Evolutionary conservation across 495 filamentous ascomycete species (phyloP).

Genomic region (Tirmania nivea): DNA sequence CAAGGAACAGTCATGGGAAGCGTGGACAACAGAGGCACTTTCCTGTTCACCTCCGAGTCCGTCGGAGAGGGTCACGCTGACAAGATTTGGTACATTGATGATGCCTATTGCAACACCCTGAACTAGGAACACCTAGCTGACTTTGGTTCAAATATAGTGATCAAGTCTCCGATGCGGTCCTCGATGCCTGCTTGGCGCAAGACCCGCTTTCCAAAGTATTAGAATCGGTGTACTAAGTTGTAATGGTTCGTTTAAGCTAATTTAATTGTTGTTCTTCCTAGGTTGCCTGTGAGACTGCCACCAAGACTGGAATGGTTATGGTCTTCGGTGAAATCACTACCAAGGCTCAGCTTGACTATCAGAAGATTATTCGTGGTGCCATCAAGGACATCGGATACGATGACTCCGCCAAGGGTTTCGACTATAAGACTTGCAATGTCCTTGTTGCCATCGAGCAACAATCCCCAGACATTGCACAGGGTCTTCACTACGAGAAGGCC

Average conservation of each 20-base stretch:
- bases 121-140: conserved; percentile 2
- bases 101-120: neutral
- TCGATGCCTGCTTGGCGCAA: conserved; percentile 86
- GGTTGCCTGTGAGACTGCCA: conserved; percentile 94
- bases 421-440: conserved; percentile 99
- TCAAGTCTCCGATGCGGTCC: conserved; percentile 93
- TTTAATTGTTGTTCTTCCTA: conserved; percentile 3
- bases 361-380: conserved; percentile 82
- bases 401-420: conserved; percentile 89
- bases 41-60: conserved; percentile 98
- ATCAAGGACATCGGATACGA: conserved; percentile 99
- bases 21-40: conserved; percentile 34
- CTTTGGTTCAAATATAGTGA: conserved; percentile 30
- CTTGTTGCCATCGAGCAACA: conserved; percentile 98
- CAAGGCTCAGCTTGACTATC: conserved; percentile 86
- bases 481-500: conserved; percentile 87
- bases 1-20: neutral
- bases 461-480: conserved; percentile 95
- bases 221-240: neutral
- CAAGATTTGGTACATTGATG: conserved; percentile 57
- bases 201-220: conserved; percentile 83
- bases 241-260: no score
- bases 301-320: conserved; percentile 99
- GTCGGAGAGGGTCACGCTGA: conserved; percentile 96
- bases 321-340: conserved; percentile 99